Conservation (phyloP, 169 alveolate genomes). For the Eimeria necatrix region DNA sequence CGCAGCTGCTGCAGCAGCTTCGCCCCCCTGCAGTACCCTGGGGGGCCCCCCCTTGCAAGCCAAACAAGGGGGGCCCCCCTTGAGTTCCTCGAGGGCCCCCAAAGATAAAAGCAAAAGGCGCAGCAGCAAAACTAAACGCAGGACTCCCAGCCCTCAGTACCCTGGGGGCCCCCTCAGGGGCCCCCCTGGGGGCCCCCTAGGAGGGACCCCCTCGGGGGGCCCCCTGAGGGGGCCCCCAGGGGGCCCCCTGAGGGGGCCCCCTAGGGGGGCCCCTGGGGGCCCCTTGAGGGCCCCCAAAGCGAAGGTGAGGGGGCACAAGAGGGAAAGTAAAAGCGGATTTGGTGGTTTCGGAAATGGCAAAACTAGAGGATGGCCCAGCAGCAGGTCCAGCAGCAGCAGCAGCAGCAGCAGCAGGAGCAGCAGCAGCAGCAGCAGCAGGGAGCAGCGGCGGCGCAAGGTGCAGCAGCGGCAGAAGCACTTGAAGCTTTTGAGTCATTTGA, state of each 20-base stretch:
- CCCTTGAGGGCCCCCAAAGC: background rate
- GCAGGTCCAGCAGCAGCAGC: conserved; percentile 40
- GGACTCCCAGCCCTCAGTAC: too few relatives aligned
- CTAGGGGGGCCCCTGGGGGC: too few relatives aligned
- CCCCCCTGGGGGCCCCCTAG: too few relatives aligned
- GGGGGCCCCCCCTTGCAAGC: background rate
- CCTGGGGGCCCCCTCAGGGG: background rate
- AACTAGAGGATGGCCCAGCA: background rate
- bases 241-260: conserved; percentile 22
- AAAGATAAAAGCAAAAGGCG: too few relatives aligned
- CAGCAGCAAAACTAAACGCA: too few relatives aligned
- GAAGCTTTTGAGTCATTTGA: background rate
- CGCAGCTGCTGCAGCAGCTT: background rate
- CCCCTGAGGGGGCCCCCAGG: conserved; percentile 9
- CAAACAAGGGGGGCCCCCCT: background rate
- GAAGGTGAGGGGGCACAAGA: background rate
- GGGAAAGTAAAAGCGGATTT: background rate
- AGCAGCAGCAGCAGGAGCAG: background rate
- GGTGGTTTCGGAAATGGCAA: background rate
- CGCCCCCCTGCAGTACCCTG: background rate
- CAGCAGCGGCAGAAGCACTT: background rate
- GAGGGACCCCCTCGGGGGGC: too few relatives aligned
- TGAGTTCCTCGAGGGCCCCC: too few relatives aligned
- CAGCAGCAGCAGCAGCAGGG: background rate
- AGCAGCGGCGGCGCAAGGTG: background rate